Evolutionary conservation across 106 monocot species (phyloP).

Genomic region (Triglochin maritima): DNA sequence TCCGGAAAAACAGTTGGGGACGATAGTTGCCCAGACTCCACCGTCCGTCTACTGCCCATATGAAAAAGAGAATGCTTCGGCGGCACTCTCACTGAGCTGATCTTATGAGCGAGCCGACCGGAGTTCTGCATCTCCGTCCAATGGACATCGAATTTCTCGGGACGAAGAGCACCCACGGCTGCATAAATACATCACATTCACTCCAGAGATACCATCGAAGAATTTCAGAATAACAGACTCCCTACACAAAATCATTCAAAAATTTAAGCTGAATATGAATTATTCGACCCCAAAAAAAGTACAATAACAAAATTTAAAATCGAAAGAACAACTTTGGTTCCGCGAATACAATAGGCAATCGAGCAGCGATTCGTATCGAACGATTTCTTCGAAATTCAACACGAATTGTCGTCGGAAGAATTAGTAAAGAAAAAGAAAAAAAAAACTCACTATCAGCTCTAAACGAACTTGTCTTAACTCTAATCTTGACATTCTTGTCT

Average conservation of each 20-base stretch:
- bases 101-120: conserved; percentile 27
- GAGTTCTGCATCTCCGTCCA: conserved; percentile 40
- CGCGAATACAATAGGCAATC: too few relatives aligned
- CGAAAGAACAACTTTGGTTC: too few relatives aligned
- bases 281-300: too few relatives aligned
- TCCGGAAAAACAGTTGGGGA: conserved; percentile 64
- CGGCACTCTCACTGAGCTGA: conserved; percentile 33
- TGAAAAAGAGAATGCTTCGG: conserved; percentile 27
- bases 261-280: too few relatives aligned
- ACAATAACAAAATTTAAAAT: too few relatives aligned
- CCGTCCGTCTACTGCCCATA: conserved; percentile 36
- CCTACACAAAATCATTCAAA: not conserved
- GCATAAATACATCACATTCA: not conserved
- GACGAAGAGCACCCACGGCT: not conserved
- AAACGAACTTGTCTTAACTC: too few relatives aligned
- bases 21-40: conserved; percentile 46
- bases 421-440: too few relatives aligned
- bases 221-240: conserved; percentile 17
- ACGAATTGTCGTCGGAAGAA: too few relatives aligned
- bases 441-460: too few relatives aligned
- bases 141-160: conserved; percentile 1
- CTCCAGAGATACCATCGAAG: conserved; percentile 5
- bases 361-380: too few relatives aligned
- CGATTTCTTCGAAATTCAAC: too few relatives aligned
- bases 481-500: too few relatives aligned